Conservation (phyloP, 495 filamentous ascomycete genomes). For the Xylaria telfairii region DNA sequence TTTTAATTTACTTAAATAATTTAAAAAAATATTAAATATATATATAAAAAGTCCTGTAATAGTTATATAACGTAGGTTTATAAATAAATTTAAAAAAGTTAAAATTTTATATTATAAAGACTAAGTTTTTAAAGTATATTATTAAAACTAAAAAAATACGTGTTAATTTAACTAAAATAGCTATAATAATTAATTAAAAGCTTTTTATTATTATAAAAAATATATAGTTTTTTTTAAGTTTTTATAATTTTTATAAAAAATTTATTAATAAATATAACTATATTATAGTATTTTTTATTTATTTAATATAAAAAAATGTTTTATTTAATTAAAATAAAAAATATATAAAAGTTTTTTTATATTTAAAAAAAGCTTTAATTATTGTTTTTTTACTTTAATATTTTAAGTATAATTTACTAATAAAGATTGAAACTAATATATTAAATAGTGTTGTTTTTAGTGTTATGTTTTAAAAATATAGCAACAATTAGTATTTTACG, state of each 20-base stretch:
- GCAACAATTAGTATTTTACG: too few relatives aligned
- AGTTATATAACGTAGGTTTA: background rate
- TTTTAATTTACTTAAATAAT: slow-evolving; percentile 1
- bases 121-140: background rate
- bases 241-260: background rate
- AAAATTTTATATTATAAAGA: background rate
- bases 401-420: background rate
- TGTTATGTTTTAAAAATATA: too few relatives aligned
- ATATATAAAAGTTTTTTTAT: background rate
- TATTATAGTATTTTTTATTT: background rate
- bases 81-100: background rate
- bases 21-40: background rate
- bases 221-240: background rate
- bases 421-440: background rate
- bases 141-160: background rate
- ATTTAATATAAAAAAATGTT: background rate
- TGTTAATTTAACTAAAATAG: background rate
- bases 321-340: background rate
- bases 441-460: too few relatives aligned
- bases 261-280: background rate
- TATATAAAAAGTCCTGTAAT: background rate
- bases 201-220: background rate
- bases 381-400: background rate
- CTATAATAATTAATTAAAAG: background rate
- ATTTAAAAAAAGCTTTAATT: too few relatives aligned